phyloP scores from a whole-genome alignment of 352 stramenopile species.

The Pilasporangium apinafurcum region DNA sequence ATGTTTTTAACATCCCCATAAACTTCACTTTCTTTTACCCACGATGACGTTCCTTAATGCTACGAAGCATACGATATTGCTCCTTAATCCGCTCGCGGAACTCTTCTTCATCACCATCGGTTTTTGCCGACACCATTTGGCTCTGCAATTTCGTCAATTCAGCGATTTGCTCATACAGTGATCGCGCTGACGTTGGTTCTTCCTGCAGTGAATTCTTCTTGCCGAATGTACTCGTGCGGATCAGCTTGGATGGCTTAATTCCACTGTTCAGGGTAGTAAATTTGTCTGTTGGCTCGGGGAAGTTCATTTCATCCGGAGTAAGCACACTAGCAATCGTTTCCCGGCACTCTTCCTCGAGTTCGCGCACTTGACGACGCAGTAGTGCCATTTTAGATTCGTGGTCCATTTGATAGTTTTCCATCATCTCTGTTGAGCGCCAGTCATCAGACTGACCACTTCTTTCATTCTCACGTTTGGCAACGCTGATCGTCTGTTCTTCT shows the following conservation, averaged over 20 bases:
- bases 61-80: conserved; percentile 42
- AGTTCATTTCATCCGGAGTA: conserved; percentile 38
- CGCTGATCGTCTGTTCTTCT: conserved; percentile 34
- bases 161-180: conserved; percentile 43
- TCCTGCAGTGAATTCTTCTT: too few species aligned
- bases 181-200: conserved; percentile 25
- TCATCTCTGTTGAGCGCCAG: conserved; percentile 37
- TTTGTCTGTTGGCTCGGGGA: conserved; percentile 17
- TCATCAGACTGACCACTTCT: conserved; percentile 12
- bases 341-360: conserved; percentile 47
- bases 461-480: too few species aligned
- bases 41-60: conserved; percentile 32
- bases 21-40: too few species aligned
- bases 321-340: conserved; percentile 51
- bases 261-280: conserved; percentile 8
- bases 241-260: conserved; percentile 1
- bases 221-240: conserved; percentile 10
- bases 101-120: conserved; percentile 39
- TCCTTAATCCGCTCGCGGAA: conserved; percentile 48
- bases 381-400: conserved; percentile 40
- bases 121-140: conserved; percentile 36
- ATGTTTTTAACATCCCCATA: too few species aligned
- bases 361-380: conserved; percentile 27
- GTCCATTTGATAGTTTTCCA: conserved; percentile 33
- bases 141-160: conserved; percentile 48